phyloP scores from a whole-genome alignment of 108 stramenopile species.

The Fragilaria crotonensis region DNA sequence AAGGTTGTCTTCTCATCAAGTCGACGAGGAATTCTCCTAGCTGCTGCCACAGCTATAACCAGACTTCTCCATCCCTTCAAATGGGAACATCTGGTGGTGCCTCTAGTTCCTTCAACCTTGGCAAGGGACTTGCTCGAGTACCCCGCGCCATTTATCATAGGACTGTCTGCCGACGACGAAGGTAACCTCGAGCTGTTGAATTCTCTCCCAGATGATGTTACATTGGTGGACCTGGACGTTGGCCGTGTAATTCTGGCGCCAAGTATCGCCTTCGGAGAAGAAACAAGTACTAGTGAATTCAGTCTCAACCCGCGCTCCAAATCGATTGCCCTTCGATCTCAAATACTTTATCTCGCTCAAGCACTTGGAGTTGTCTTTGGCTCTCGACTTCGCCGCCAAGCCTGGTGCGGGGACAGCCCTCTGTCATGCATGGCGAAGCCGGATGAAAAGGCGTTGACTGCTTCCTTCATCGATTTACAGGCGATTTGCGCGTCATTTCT shows the following conservation, averaged over 20 bases:
- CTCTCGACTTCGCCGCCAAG: slow-evolving; percentile 30
- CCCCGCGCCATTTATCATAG: slow-evolving; percentile 82
- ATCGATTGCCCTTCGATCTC: slow-evolving; percentile 50
- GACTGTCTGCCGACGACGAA: slow-evolving; percentile 62
- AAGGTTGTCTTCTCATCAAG: slow-evolving; percentile 78
- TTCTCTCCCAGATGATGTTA: slow-evolving; percentile 69
- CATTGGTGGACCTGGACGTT: slow-evolving; percentile 84
- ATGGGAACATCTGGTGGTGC: slow-evolving; percentile 79
- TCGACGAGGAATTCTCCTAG: slow-evolving; percentile 59
- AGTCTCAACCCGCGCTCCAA: slow-evolving; percentile 11
- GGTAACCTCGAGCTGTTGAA: slow-evolving; percentile 48
- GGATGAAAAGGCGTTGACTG: background rate
- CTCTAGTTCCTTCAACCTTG: slow-evolving; percentile 67
- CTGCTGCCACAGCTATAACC: slow-evolving; percentile 46
- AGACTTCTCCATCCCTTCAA: slow-evolving; percentile 52
- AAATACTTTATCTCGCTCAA: slow-evolving; percentile 69
- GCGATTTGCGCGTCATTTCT: background rate
- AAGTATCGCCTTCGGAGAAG: slow-evolving; percentile 35
- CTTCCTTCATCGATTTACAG: background rate
- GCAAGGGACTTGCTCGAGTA: slow-evolving; percentile 76
- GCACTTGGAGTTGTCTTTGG: slow-evolving; percentile 59
- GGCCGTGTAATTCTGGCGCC: slow-evolving; percentile 79
- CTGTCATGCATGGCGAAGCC: slow-evolving; percentile 1
- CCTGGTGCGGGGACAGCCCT: slow-evolving; percentile 69
- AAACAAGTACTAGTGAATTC: slow-evolving; percentile 4